phyloP scores from a whole-genome alignment of 441 rosid species.

The Adansonia rubrostipa region DNA sequence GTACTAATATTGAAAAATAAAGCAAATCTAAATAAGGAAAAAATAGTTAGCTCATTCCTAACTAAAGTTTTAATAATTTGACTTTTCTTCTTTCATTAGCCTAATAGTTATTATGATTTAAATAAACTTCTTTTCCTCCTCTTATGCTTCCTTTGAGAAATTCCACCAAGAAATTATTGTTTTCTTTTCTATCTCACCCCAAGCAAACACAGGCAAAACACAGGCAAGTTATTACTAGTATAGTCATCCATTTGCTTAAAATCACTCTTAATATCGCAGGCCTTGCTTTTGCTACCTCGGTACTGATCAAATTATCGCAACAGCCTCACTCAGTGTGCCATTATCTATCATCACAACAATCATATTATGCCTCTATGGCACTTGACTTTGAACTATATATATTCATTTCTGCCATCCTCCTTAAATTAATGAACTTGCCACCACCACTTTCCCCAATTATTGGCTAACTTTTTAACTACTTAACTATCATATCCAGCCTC shows the following conservation, averaged over 20 bases:
- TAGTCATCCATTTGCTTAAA: not conserved
- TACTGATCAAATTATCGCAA: not conserved
- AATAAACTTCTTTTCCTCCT: not conserved
- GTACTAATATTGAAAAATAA: not conserved
- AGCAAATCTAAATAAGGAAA: not conserved
- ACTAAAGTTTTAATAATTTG: not conserved
- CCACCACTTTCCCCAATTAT: not conserved
- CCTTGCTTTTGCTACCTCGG: not conserved
- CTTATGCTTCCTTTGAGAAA: not conserved
- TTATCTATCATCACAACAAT: constrained; percentile 2
- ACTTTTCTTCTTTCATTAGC: not conserved
- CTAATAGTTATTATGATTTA: not conserved
- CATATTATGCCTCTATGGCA: not conserved
- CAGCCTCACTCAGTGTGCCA: not conserved
- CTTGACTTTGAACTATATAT: not conserved
- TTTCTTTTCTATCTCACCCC: not conserved
- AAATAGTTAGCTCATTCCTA: constrained; percentile 1
- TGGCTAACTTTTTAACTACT: not conserved
- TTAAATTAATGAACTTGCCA: not conserved
- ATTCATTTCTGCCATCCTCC: not conserved
- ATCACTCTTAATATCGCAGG: not conserved
- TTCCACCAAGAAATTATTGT: not conserved
- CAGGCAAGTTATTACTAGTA: not conserved
- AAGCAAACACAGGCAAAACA: not conserved
- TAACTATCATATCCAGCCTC: not conserved